Evolutionary conservation across 2,329 filamentous ascomycete genomes (phyloP).

Genomic region (Fusarium compactum): DNA sequence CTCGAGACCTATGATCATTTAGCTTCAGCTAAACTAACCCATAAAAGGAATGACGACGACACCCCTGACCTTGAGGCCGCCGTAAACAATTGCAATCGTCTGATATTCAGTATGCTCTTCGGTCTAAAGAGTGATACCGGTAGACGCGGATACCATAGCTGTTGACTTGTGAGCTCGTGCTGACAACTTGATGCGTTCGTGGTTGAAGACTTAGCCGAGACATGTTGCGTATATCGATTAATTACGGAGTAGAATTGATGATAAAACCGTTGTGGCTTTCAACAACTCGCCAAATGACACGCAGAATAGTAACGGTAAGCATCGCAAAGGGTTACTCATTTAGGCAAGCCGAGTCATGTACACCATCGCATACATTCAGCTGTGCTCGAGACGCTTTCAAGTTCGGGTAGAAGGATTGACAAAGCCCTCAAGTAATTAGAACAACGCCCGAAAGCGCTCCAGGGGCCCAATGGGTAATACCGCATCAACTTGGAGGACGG

Average conservation of each 20-base stretch:
- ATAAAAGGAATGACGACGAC: conserved; percentile 37
- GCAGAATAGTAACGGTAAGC: conserved; percentile 4
- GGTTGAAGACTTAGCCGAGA: conserved; percentile 1
- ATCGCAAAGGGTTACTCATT: conserved; percentile 38
- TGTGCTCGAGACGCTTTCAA: not conserved
- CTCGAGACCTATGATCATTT: conserved; percentile 28
- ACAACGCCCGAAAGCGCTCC: not conserved
- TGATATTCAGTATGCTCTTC: conserved; percentile 26
- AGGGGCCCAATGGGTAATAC: not conserved
- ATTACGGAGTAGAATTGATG: conserved; percentile 7
- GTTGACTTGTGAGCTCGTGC: conserved; percentile 1
- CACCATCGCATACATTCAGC: conserved; percentile 2
- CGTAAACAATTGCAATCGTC: conserved; percentile 23
- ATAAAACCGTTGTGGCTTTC: conserved; percentile 40
- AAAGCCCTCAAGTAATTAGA: not conserved
- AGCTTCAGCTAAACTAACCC: conserved; percentile 34
- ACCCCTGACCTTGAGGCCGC: conserved; percentile 15
- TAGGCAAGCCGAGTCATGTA: conserved; percentile 41
- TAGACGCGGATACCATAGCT: conserved; percentile 7
- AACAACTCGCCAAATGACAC: conserved; percentile 1
- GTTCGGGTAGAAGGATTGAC: not conserved
- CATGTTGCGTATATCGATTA: not conserved
- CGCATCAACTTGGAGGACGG: not conserved
- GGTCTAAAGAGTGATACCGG: conserved; percentile 2
- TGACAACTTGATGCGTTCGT: conserved; percentile 7